phyloP scores from a whole-genome alignment of 176 grass and related monocot species.

The Stipa capillata region DNA sequence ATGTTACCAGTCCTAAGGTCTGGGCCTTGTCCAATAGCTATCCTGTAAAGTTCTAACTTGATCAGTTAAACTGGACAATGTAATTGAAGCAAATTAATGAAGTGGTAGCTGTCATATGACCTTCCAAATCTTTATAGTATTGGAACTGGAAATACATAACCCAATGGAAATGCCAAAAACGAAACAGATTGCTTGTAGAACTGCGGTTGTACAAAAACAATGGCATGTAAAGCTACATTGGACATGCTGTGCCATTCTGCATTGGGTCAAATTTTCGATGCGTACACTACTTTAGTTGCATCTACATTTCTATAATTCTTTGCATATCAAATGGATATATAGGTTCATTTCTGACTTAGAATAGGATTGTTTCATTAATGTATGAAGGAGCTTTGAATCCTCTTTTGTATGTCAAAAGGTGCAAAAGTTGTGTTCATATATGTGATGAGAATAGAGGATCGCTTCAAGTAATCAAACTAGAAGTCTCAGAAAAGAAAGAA shows the following conservation, averaged over 20 bases:
- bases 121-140: not conserved
- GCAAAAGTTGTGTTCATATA: not conserved
- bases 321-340: not conserved
- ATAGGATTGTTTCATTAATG: not conserved
- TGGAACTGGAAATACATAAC: not conserved
- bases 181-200: not conserved
- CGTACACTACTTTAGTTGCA: not conserved
- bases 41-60: not conserved
- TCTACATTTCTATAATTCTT: not conserved
- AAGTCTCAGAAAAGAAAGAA: not conserved
- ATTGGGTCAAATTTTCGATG: not conserved
- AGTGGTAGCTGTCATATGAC: not conserved
- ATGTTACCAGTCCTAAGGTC: not conserved
- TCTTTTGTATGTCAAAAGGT: not conserved
- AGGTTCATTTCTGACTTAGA: not conserved
- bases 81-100: not conserved
- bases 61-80: not conserved
- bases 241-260: not conserved
- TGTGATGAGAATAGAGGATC: not conserved
- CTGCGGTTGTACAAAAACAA: not conserved
- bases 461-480: not conserved
- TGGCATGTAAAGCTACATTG: not conserved
- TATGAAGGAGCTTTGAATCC: not conserved
- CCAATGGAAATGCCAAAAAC: not conserved
- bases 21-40: not conserved